Evolutionary conservation across 108 stramenopile species (phyloP), one percentile per base, ranked within the genome.

Genomic region (Skeletonema menzelii): DNA sequence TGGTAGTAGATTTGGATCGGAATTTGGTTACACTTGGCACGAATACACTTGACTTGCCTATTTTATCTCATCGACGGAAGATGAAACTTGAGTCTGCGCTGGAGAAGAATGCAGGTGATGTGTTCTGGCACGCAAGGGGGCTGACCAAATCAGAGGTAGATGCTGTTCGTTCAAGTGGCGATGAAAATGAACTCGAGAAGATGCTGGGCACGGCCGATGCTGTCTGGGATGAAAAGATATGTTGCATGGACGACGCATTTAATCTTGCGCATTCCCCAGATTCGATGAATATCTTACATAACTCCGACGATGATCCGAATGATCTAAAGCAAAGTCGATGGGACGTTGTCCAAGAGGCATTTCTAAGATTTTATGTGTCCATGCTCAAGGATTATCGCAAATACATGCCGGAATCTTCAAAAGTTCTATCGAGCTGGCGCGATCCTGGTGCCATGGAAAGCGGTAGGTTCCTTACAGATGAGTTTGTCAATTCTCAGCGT

Each of bases 321-420:
- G 65, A 59, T 32, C 62, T 60, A 59, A 83, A 85, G 40, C 85
- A 91, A 67, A 88, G 79, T 47, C 61, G 84, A 31, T 96, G 95
- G 95, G 94, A 95, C 71, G 59, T 67, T 49, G 90, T 92, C n/a
- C 95, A 96, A 78, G 95, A 96, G 69, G 87, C 93, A 10, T 97
- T 97, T 69, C 70, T 95, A 26, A 78, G 92, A 34, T 95, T 97
- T 65, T 97, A 90, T 65, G 91, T 91, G 14, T 84, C 94, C 1
- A 67, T 94, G 60, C 68, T 97, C 26, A 88, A 90, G 73, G 88
- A 94, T 67, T 97, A 97, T 47, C 75, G 93, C 22, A 87, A 86
- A 65, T 95, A 79, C 49, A 65, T 95, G 34, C 78, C 85, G 15
- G 34, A 67, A 24, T 47, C 59, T 12, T 82, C 42, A 40, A 71